Evolutionary conservation across 441 rosid genomes (phyloP), one percentile per base, ranked within the genome.

Genomic region (Corymbia calophylla): DNA sequence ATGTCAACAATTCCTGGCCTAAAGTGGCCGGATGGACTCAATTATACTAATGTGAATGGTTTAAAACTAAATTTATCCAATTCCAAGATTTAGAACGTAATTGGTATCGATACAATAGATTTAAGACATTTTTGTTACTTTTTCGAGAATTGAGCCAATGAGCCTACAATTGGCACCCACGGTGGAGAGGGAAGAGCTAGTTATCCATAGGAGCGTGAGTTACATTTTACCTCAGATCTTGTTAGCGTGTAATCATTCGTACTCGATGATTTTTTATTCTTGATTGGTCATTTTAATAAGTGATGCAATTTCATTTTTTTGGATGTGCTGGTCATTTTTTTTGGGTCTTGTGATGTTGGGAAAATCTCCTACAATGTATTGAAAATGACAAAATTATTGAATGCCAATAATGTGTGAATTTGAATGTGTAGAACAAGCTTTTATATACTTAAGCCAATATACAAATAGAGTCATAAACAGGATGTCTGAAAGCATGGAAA

Each of bases 1-100:
- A 56, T 3, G 1, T 23, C 29, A 4, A 13, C 14, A 56, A 56
- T 56, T 56, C 25, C 5, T 55, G 15, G 27, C 0, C 2, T 55
- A 0, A 55, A 55, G 12, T 56, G 29, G 3, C 0, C 0, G 0
- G 3, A 56, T 56, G 6, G 3, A 56, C 29, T 56, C 29, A 56
- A 56, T 56, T 56, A 6, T 56, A 56, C 0, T 3, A 56, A 56
- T 5, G 0, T 56, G 25, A 56, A 56, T 9, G 9, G 3, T 56
- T 56, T 56, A 56, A 0, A 56, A 56, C 0, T 56, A 56, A 56
- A 56, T 23, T 23, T 0, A 0, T 23, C 3, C 0, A 56, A 56
- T 56, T 49, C 11, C 3, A 49, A 49, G 13, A 1, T 12, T 49
- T 49, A 49, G 11, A 13, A 49, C 1, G 11, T 11, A 49, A 49